These are phyloP conservation scores for Elongisporangium undulatum DNA, from an alignment of 352 stramenopile genomes.

Conservation along the genomic window DNA sequence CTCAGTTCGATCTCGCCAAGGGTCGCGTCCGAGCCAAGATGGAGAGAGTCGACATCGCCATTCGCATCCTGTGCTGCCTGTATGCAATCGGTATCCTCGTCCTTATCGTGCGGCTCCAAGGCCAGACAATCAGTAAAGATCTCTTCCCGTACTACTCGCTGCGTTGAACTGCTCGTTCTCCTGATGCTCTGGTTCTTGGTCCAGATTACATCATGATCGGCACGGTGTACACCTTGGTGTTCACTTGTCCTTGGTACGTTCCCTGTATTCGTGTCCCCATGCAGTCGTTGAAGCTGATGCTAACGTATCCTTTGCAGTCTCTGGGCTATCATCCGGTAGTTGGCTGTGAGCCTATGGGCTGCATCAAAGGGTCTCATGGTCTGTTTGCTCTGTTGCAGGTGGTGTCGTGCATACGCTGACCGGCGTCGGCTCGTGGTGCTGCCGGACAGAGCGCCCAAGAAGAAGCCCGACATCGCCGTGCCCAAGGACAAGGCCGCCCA, in stretches of 20 bases:
- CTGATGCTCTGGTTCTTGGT: conserved; percentile 1
- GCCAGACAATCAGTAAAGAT: conserved; percentile 45
- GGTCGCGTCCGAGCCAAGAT: conserved; percentile 15
- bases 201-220: conserved; percentile 72
- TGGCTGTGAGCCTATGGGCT: too few relatives aligned
- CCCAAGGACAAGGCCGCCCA: conserved; percentile 49
- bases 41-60: conserved; percentile 68
- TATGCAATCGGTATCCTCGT: conserved; percentile 54
- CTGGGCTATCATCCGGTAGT: conserved; percentile 71
- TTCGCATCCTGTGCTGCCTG: conserved; percentile 43
- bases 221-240: conserved; percentile 78
- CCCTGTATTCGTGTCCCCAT: too few relatives aligned
- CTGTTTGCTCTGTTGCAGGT: conserved; percentile 14
- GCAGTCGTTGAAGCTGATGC: not conserved
- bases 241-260: conserved; percentile 72
- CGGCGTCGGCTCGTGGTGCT: conserved; percentile 54
- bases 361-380: too few relatives aligned
- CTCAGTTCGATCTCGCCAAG: not conserved
- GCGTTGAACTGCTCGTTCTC: not conserved
- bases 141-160: too few relatives aligned
- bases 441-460: conserved; percentile 66
- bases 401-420: conserved; percentile 51
- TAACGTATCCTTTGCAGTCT: conserved; percentile 43
- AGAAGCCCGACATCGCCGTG: conserved; percentile 68
- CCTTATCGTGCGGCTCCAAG: conserved; percentile 50